phyloP scores from a whole-genome alignment of 2,329 filamentous ascomycete genomes.

The Colletotrichum lini region DNA sequence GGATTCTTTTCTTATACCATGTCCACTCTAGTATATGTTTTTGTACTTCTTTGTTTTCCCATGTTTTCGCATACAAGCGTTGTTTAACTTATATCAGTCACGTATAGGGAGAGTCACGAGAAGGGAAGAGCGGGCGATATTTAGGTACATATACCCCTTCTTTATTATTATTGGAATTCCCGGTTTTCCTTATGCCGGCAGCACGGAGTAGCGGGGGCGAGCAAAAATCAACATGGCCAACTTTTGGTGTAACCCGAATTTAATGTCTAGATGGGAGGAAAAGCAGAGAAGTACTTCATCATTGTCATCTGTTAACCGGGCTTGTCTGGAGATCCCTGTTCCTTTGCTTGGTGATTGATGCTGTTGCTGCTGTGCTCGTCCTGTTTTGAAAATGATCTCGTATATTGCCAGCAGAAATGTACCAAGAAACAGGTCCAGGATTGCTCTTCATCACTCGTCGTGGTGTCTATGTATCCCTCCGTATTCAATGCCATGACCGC shows the following conservation, averaged over 20 bases:
- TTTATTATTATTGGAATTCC: background rate
- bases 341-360: background rate
- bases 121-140: background rate
- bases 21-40: background rate
- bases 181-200: background rate
- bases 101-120: background rate
- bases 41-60: background rate
- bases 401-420: too few species aligned
- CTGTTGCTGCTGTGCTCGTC: too few species aligned
- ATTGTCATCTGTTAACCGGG: background rate
- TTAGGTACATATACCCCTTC: slow-evolving; percentile 39
- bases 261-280: background rate
- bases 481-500: too few species aligned
- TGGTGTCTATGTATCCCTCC: background rate
- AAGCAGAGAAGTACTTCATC: background rate
- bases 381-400: too few species aligned
- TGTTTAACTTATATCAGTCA: background rate
- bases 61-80: background rate
- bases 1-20: background rate
- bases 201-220: slow-evolving; percentile 19
- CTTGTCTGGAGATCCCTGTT: background rate
- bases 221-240: background rate
- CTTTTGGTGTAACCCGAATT: background rate
- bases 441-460: too few species aligned
- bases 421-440: too few species aligned